phyloP scores from a whole-genome alignment of 768 basidiomycete genomes.

The Lyophyllum atratum region DNA sequence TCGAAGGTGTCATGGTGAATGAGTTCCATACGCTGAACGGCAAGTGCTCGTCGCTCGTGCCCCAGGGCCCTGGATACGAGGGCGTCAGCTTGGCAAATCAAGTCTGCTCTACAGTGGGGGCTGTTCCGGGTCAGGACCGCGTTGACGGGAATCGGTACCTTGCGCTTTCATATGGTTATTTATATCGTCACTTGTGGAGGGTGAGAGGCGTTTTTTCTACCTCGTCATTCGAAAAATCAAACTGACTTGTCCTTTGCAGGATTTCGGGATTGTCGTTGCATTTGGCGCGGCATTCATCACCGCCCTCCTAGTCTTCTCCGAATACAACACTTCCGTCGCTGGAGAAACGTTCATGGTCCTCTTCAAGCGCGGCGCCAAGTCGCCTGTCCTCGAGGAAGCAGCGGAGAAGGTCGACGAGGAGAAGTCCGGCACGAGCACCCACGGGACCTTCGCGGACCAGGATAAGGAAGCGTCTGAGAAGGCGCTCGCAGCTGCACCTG shows the following conservation, averaged over 20 bases:
- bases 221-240: background rate
- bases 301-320: conserved; percentile 60
- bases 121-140: conserved; percentile 54
- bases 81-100: conserved; percentile 61
- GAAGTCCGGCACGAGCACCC: conserved; percentile 19
- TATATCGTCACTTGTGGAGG: conserved; percentile 41
- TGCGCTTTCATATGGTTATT: conserved; percentile 51
- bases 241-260: conserved; percentile 33
- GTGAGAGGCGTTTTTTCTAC: conserved; percentile 26
- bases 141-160: conserved; percentile 63
- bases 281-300: conserved; percentile 65
- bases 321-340: conserved; percentile 45
- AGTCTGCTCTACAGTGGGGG: conserved; percentile 74
- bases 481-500: conserved; percentile 41
- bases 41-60: conserved; percentile 57
- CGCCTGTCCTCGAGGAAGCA: conserved; percentile 26
- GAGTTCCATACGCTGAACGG: conserved; percentile 78
- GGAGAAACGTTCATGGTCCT: conserved; percentile 46
- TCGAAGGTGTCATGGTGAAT: conserved; percentile 76
- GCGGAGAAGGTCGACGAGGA: conserved; percentile 39
- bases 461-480: conserved; percentile 26
- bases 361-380: conserved; percentile 62
- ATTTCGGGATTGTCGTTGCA: conserved; percentile 68
- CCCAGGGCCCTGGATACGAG: conserved; percentile 64
- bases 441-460: conserved; percentile 12